Evolutionary conservation across 352 stramenopile species (phyloP).

Genomic region (Pythium pyrilobum): DNA sequence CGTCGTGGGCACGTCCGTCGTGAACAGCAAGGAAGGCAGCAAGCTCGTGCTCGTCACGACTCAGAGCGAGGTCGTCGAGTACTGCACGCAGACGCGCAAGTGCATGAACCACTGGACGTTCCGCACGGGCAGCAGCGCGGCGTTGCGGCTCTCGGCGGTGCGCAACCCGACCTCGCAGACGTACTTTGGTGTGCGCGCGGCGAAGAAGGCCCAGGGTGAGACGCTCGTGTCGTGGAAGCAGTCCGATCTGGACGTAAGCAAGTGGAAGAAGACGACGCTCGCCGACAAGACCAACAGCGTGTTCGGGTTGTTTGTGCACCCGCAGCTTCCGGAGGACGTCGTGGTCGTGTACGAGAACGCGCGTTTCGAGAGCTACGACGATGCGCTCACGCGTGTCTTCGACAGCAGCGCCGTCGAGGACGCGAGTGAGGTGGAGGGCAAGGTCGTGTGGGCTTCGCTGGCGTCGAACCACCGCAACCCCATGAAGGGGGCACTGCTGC

Average conservation of each 20-base stretch:
- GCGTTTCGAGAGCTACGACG: slow-evolving; percentile 50
- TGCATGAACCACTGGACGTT: slow-evolving; percentile 79
- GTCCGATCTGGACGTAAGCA: slow-evolving; percentile 54
- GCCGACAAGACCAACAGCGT: slow-evolving; percentile 24
- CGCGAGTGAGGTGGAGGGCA: slow-evolving; percentile 14
- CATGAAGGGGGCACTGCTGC: slow-evolving; percentile 52
- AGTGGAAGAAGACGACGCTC: slow-evolving; percentile 46
- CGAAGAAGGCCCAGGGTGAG: slow-evolving; percentile 39
- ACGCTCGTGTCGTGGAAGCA: slow-evolving; percentile 55
- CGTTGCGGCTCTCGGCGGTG: slow-evolving; percentile 44
- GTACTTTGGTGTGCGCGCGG: slow-evolving; percentile 51
- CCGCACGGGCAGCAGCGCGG: slow-evolving; percentile 37
- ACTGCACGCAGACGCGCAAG: slow-evolving; percentile 53
- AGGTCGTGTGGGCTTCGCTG: slow-evolving; percentile 49
- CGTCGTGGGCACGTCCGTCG: slow-evolving; percentile 37
- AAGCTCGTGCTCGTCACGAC: slow-evolving; percentile 64
- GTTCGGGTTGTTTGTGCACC: slow-evolving; percentile 49
- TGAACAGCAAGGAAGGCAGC: slow-evolving; percentile 39
- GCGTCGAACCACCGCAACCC: slow-evolving; percentile 51
- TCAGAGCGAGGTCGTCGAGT: slow-evolving; percentile 59
- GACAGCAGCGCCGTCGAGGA: slow-evolving; percentile 27
- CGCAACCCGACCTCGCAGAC: slow-evolving; percentile 49
- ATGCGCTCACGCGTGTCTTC: slow-evolving; percentile 37
- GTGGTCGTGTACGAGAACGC: slow-evolving; percentile 64
- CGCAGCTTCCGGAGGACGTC: slow-evolving; percentile 52